Evolutionary conservation across 306 rosid species (phyloP).

Genomic region (Cicer cuneatum): DNA sequence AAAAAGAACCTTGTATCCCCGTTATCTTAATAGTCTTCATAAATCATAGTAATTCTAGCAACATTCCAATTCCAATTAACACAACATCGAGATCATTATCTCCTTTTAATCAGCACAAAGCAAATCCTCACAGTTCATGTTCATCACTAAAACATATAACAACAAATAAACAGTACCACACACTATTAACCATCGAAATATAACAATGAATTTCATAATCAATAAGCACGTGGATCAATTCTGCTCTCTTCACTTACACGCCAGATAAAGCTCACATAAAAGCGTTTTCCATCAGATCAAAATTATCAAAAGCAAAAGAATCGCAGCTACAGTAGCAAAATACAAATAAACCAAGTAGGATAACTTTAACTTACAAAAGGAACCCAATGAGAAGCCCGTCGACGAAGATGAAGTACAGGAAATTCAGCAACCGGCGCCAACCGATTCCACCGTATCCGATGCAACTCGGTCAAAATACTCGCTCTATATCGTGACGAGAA

Average conservation of each 20-base stretch:
- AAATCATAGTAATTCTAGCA: constrained; percentile 17
- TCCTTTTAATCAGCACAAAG: neutral
- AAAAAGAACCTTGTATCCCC: neutral
- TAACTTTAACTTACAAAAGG: constrained; percentile 69
- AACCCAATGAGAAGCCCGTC: constrained; percentile 82
- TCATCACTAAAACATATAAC: neutral
- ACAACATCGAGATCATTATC: neutral
- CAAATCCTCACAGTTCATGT: neutral
- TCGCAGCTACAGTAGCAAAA: constrained; percentile 16
- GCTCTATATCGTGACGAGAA: constrained; percentile 88
- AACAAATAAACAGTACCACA: constrained; percentile 6
- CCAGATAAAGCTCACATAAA: neutral
- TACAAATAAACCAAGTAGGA: neutral
- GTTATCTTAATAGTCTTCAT: constrained; percentile 26
- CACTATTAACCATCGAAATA: constrained; percentile 30
- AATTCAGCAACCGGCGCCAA: constrained; percentile 79
- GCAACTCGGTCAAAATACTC: constrained; percentile 89
- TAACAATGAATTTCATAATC: constrained; percentile 15
- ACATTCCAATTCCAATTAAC: neutral
- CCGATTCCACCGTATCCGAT: constrained; percentile 79
- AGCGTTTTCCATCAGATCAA: neutral
- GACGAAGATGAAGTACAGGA: constrained; percentile 87
- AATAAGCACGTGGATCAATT: neutral
- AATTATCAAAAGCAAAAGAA: constrained; percentile 24
- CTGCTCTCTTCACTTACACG: neutral